A percentile compares a stretch with the other conserved stretches of the same genome.
Evolutionary conservation across 331 rosid genomes (phyloP).

Genomic region (Arachis monticola): DNA sequence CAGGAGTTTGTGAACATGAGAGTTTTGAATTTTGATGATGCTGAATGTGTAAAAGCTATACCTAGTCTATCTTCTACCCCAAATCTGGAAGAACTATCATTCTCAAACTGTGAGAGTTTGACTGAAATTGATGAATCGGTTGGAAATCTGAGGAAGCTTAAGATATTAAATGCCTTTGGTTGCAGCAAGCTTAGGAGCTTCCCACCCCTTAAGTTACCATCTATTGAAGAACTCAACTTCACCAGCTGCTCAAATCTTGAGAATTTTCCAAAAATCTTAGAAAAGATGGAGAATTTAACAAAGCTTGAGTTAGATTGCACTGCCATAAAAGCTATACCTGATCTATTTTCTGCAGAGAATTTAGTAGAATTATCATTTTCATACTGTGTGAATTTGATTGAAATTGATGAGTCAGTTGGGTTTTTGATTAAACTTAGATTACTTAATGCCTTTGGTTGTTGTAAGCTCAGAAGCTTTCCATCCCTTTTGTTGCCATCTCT

Average conservation of each 20-base stretch:
- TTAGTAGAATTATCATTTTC: background rate
- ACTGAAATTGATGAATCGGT: background rate
- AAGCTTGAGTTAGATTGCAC: background rate
- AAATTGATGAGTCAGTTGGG: background rate
- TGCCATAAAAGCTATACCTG: background rate
- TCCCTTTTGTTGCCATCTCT: too few relatives aligned
- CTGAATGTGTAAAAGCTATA: background rate
- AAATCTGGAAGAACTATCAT: slow-evolving; percentile 12
- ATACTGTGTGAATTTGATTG: background rate
- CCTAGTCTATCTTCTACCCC: slow-evolving; percentile 13
- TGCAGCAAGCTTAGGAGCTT: background rate
- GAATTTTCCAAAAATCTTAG: background rate
- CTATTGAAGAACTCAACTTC: background rate
- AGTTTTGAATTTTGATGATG: too few relatives aligned
- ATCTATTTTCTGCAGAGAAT: background rate
- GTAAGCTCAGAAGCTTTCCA: too few relatives aligned
- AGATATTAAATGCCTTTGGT: background rate
- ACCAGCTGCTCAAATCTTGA: background rate
- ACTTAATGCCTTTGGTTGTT: too few relatives aligned
- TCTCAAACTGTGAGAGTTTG: background rate
- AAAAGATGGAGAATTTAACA: background rate
- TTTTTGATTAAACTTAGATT: too few relatives aligned
- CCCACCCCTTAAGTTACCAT: background rate
- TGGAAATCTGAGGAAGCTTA: background rate
- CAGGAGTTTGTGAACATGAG: background rate